Evolutionary conservation across 1,284 basidiomycete genomes (phyloP).

Genomic region (Apiotrichum porosum): DNA sequence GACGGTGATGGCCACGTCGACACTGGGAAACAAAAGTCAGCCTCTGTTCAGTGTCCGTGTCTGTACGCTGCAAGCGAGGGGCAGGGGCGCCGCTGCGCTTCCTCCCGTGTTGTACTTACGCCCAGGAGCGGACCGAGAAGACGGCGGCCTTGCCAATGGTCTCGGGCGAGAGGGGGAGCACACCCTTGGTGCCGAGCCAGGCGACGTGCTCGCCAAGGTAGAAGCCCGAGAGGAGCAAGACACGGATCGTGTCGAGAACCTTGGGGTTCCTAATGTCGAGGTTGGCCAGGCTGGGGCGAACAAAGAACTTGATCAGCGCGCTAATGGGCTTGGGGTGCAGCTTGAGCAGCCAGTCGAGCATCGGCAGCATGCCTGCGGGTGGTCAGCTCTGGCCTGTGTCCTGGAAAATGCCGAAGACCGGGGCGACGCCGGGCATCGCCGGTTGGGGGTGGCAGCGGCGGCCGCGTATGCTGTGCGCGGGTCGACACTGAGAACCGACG

Average conservation of each 20-base stretch:
- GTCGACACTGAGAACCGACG: no score
- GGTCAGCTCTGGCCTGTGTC: no score
- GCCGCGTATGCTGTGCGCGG: no score
- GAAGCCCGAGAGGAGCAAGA: conserved; percentile 35
- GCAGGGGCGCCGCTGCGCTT: no score
- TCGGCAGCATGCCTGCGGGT: conserved; percentile 34
- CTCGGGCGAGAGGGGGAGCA: conserved; percentile 30
- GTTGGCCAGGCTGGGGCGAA: conserved; percentile 13
- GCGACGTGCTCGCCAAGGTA: conserved; percentile 45
- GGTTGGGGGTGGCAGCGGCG: no score
- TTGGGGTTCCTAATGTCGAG: conserved; percentile 20
- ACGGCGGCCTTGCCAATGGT: conserved; percentile 1
- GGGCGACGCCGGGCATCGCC: background rate
- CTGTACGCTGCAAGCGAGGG: no score
- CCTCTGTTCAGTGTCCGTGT: background rate
- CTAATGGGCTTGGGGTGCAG: conserved; percentile 34
- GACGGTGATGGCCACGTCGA: conserved; percentile 39
- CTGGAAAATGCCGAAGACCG: background rate
- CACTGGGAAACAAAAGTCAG: conserved; percentile 12
- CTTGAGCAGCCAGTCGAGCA: conserved; percentile 34
- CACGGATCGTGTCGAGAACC: conserved; percentile 37
- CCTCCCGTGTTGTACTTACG: no score
- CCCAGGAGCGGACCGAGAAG: conserved; percentile 36
- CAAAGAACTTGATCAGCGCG: conserved; percentile 20
- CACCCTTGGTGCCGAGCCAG: conserved; percentile 40